Evolutionary conservation across 2,329 filamentous ascomycete genomes (phyloP).

Genomic region (Salinomyces thailandicus): DNA sequence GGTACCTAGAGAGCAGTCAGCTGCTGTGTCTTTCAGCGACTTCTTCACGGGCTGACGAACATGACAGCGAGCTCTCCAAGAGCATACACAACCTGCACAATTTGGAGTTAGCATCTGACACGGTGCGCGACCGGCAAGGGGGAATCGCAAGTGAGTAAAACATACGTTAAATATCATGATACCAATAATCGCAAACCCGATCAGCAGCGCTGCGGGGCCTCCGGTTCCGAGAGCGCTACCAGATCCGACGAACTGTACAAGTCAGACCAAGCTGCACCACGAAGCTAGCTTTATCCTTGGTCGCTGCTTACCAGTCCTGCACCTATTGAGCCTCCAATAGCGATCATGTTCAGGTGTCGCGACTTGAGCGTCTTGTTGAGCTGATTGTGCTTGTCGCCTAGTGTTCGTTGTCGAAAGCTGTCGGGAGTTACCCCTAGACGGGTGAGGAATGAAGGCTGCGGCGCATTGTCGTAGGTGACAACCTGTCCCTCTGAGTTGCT

Average conservation of each 20-base stretch:
- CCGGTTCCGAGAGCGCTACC: constrained; percentile 23
- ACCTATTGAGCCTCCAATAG: constrained; percentile 30
- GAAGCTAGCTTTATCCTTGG: too few relatives aligned
- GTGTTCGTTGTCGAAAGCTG: constrained; percentile 21
- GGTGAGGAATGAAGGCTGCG: constrained; percentile 9
- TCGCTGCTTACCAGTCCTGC: too few relatives aligned
- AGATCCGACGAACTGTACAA: constrained; percentile 27
- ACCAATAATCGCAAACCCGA: constrained; percentile 28
- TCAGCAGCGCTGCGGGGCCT: constrained; percentile 24
- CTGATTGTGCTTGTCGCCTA: constrained; percentile 20
- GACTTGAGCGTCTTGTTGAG: constrained; percentile 20
- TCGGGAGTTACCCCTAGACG: constrained; percentile 23
- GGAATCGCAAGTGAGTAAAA: too few relatives aligned
- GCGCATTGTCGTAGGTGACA: neutral
- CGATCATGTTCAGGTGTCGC: constrained; percentile 6
- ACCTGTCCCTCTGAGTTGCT: neutral
- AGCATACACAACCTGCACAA: constrained; percentile 27
- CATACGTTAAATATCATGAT: constrained; percentile 63
- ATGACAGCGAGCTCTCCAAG: constrained; percentile 26
- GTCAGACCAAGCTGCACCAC: too few relatives aligned
- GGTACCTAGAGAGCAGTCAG: too few relatives aligned
- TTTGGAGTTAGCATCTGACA: neutral
- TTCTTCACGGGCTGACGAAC: too few relatives aligned
- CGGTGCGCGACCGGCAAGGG: neutral
- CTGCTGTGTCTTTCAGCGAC: too few relatives aligned